phyloP scores from a whole-genome alignment of 208 protist genomes.

The Hexamita inflata region DNA sequence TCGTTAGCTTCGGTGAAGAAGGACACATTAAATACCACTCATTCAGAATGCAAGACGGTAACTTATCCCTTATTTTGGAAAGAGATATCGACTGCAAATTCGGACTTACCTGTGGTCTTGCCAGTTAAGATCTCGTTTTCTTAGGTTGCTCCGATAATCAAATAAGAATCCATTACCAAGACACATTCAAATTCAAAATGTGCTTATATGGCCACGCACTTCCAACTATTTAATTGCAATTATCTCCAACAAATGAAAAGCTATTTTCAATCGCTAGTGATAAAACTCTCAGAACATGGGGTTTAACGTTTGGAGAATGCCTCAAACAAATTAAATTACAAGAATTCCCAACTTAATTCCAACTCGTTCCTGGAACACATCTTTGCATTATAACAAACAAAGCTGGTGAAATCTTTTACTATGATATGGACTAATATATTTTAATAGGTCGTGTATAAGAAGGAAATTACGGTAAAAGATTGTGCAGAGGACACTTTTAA shows the following conservation, averaged over 20 bases:
- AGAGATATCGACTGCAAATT: neutral
- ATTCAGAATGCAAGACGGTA: neutral
- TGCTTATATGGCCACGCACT: neutral
- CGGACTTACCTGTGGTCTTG: neutral
- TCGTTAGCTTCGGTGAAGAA: neutral
- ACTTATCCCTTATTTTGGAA: neutral
- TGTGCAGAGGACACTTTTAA: neutral
- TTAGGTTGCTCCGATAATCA: neutral
- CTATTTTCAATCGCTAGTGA: neutral
- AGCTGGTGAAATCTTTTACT: neutral
- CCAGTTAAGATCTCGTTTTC: neutral
- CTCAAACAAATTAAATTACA: neutral
- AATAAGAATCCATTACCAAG: neutral
- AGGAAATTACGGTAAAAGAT: neutral
- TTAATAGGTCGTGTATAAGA: neutral
- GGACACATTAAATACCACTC: neutral
- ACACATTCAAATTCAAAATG: neutral
- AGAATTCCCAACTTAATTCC: neutral
- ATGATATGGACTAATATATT: neutral
- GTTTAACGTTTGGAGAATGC: neutral
- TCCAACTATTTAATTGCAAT: neutral
- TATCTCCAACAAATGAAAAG: neutral
- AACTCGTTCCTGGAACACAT: neutral
- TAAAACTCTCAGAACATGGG: neutral
- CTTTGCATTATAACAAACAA: neutral